Percentiles rank a stretch among this genome's conserved stretches.
Conservation (phyloP, 768 basidiomycete genomes). For the Royoungia palumana region DNA sequence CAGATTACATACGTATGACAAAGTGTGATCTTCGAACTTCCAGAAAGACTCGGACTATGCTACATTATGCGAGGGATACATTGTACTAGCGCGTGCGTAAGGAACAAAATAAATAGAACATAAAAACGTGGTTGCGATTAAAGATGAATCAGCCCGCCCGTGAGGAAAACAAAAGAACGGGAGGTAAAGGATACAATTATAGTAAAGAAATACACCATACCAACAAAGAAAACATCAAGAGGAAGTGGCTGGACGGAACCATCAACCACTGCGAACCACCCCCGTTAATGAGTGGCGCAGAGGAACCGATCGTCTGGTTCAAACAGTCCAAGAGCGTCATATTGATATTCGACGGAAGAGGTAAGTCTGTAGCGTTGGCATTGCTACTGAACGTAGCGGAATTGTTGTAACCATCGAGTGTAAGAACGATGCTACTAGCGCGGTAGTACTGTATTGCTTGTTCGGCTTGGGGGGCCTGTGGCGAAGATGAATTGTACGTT, state of each 20-base stretch:
- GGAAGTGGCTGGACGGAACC: not conserved
- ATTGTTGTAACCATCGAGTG: constrained; percentile 66
- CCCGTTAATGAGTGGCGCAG: constrained; percentile 53
- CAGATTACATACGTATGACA: too few species aligned
- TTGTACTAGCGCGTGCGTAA: too few species aligned
- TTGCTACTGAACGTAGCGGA: constrained; percentile 45
- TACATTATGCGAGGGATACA: too few species aligned
- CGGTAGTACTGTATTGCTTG: constrained; percentile 69
- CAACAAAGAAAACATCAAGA: constrained; percentile 17
- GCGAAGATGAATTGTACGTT: constrained; percentile 29
- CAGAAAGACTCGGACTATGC: too few species aligned
- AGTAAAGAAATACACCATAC: constrained; percentile 12
- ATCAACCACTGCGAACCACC: constrained; percentile 18
- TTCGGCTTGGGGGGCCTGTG: constrained; percentile 39
- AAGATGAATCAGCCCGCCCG: too few species aligned
- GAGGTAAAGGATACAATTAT: not conserved
- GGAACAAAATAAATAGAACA: too few species aligned
- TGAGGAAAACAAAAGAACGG: too few species aligned
- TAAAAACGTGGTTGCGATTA: too few species aligned
- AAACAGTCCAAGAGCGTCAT: constrained; percentile 50
- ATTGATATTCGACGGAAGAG: constrained; percentile 54
- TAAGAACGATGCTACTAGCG: constrained; percentile 57
- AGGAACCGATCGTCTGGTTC: constrained; percentile 57
- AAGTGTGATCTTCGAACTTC: too few species aligned
- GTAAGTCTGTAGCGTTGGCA: constrained; percentile 40